These are phyloP conservation scores for Whalleya microplaca DNA, from an alignment of 2,329 filamentous ascomycete species.

Conservation along the genomic window DNA sequence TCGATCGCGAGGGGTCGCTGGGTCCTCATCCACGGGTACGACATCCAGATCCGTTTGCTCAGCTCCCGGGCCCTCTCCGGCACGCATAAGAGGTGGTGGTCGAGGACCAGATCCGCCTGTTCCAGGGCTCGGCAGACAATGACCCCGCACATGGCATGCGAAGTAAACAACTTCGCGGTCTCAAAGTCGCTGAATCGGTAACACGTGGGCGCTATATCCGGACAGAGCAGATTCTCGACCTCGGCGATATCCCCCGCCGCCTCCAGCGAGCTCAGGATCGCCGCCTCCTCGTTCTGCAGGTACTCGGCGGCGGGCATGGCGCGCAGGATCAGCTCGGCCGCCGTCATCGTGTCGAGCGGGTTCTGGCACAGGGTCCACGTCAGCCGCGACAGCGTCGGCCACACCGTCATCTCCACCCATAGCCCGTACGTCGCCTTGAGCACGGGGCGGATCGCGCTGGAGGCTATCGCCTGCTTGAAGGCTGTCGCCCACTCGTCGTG, in stretches of 20 bases:
- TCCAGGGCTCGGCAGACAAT: slow-evolving; percentile 28
- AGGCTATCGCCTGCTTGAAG: slow-evolving; percentile 26
- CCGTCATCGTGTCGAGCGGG: slow-evolving; percentile 29
- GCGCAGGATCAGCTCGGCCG: slow-evolving; percentile 27
- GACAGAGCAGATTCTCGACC: slow-evolving; percentile 24
- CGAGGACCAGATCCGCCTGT: slow-evolving; percentile 28
- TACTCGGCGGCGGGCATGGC: slow-evolving; percentile 26
- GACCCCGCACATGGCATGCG: slow-evolving; percentile 32
- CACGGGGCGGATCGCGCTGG: slow-evolving; percentile 15
- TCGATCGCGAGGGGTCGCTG: slow-evolving; percentile 32
- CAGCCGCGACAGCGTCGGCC: slow-evolving; percentile 32
- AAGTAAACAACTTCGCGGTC: slow-evolving; percentile 31
- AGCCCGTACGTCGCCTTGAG: slow-evolving; percentile 31
- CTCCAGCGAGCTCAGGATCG: slow-evolving; percentile 20
- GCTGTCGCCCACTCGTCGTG: slow-evolving; percentile 28
- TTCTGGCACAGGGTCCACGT: slow-evolving; percentile 24
- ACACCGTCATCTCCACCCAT: slow-evolving; percentile 32
- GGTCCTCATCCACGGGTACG: slow-evolving; percentile 29
- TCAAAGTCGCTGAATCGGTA: slow-evolving; percentile 32
- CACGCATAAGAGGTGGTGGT: slow-evolving; percentile 15
- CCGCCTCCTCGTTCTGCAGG: slow-evolving; percentile 25
- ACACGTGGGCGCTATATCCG: slow-evolving; percentile 26
- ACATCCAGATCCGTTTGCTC: slow-evolving; percentile 33
- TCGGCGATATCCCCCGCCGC: slow-evolving; percentile 27
- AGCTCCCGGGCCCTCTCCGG: slow-evolving; percentile 26